Evolutionary conservation across 179 eudicot genomes (phyloP).

Genomic region (Vitellaria paradoxa): DNA sequence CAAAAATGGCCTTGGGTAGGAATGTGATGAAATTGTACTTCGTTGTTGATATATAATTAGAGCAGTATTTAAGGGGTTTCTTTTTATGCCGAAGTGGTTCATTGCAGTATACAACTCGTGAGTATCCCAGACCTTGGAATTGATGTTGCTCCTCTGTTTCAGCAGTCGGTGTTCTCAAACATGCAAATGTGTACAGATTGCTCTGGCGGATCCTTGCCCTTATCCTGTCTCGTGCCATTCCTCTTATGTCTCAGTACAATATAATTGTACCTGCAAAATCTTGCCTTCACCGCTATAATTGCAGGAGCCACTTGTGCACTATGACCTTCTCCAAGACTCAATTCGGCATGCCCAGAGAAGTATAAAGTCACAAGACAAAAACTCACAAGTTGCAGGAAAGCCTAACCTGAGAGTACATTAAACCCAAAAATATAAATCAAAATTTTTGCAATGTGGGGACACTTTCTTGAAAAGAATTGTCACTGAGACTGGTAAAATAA

Average conservation of each 20-base stretch:
- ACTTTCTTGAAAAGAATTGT: background rate
- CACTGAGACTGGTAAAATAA: background rate
- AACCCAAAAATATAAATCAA: background rate
- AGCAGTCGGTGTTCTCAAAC: slow-evolving; percentile 29
- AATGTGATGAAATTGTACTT: slow-evolving; percentile 59
- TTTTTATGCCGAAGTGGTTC: slow-evolving; percentile 47
- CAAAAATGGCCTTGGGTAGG: slow-evolving; percentile 75
- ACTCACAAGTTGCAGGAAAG: slow-evolving; percentile 7
- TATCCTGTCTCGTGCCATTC: slow-evolving; percentile 59
- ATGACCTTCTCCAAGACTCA: background rate
- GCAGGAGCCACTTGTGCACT: background rate
- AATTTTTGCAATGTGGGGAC: background rate
- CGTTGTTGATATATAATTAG: slow-evolving; percentile 68
- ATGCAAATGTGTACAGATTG: slow-evolving; percentile 60
- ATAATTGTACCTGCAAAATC: background rate
- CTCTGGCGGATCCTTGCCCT: slow-evolving; percentile 64
- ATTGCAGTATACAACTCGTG: slow-evolving; percentile 60
- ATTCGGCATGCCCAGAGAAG: background rate
- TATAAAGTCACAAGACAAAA: background rate
- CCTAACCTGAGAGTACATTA: slow-evolving; percentile 2
- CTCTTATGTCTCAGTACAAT: slow-evolving; percentile 12
- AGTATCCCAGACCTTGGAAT: slow-evolving; percentile 51
- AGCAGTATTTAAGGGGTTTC: slow-evolving; percentile 52
- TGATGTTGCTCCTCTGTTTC: slow-evolving; percentile 30
- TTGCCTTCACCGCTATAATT: background rate